phyloP scores from a whole-genome alignment of 2,329 filamentous ascomycete genomes.

The Camillea tinctor region DNA sequence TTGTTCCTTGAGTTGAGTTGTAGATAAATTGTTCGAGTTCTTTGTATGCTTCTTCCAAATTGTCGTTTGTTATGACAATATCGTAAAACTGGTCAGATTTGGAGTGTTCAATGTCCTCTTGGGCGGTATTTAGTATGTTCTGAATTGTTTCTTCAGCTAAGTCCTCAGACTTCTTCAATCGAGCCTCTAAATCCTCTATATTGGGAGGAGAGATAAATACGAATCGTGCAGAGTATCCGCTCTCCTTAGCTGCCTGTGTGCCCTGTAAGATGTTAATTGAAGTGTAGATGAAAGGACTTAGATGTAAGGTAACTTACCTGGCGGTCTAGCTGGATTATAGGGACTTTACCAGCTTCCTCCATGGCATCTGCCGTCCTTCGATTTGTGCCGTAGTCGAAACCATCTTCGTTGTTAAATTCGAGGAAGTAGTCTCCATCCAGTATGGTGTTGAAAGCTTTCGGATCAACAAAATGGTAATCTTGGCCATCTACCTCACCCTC shows the following conservation, averaged over 20 bases:
- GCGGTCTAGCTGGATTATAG: constrained; percentile 52
- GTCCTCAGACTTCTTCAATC: constrained; percentile 42
- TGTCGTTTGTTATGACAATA: constrained; percentile 49
- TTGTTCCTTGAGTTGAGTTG: constrained; percentile 21
- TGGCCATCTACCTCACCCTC: constrained; percentile 53
- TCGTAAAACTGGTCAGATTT: constrained; percentile 48
- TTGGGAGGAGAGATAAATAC: constrained; percentile 50
- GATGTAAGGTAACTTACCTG: constrained; percentile 42
- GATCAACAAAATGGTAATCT: constrained; percentile 56
- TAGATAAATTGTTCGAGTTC: constrained; percentile 51
- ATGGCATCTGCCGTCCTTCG: constrained; percentile 52
- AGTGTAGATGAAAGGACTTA: neutral
- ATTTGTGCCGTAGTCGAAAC: constrained; percentile 56
- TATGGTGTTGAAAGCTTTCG: constrained; percentile 55
- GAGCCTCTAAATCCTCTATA: constrained; percentile 36
- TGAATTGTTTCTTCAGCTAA: constrained; percentile 48
- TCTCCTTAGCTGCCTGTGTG: constrained; percentile 56
- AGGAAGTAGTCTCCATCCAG: constrained; percentile 60
- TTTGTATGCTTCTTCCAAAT: constrained; percentile 48
- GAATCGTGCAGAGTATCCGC: constrained; percentile 54
- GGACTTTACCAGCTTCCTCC: constrained; percentile 56
- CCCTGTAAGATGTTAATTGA: constrained; percentile 38
- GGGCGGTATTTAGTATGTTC: constrained; percentile 40
- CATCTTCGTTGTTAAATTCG: constrained; percentile 52
- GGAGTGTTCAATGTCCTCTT: constrained; percentile 43